Base-by-base conservation (phyloP, 2,329 filamentous ascomycete species). In the Cryphonectria carpinicola region DNA sequence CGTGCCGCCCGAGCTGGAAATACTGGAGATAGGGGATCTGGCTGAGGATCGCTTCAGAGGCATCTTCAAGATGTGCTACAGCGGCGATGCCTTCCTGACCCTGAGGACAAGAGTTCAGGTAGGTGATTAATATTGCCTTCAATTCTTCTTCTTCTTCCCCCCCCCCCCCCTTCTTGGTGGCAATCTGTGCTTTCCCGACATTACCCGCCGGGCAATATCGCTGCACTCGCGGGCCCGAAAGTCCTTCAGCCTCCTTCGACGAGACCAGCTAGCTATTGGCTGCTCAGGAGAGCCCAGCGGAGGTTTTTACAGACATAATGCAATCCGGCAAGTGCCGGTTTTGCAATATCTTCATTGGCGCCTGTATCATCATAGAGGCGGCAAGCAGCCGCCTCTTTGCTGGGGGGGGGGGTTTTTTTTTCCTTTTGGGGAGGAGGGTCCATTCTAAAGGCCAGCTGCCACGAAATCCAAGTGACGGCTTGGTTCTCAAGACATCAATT, bases 1-100 rank as follows among this genome's bases (percentile, higher is more conserved):
- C 72, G 93, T 97, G 65, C 95, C 96, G 63, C 96, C 96, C 14
- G 94, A 98, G 79, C 84, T 99, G 77, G 96, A 99, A 83, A 98
- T 99, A 74, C 84, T 99, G 74, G 96, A 99, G 85, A 97, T 99
- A 81, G 96, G 96, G 70, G 96, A 99, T 81, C 85, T 99, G 79
- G 96, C 96, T 67, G 96, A 98, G 83, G 96, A 99, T 84, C 88
- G 95, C 67, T 99, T 99, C 81, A 89, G 96, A 71, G 96, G 96
- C 79, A 98, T 99, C 76, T 99, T 99, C 87, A 98, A 98, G 82
- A 98, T 99, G 95, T 95, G 92, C 80, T 99, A 99, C 81, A 90
- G 93, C 1, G 96, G 96, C 75, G 95, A 99, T 83, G 95, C 96
- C 41, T 98, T 95, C 80, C 83, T 99, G 82, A 98, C 96, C 37